These are phyloP conservation scores for Marchantia polymorpha DNA, from an alignment of 225 moss, liverwort and hornwort species.

Conservation along the genomic window DNA sequence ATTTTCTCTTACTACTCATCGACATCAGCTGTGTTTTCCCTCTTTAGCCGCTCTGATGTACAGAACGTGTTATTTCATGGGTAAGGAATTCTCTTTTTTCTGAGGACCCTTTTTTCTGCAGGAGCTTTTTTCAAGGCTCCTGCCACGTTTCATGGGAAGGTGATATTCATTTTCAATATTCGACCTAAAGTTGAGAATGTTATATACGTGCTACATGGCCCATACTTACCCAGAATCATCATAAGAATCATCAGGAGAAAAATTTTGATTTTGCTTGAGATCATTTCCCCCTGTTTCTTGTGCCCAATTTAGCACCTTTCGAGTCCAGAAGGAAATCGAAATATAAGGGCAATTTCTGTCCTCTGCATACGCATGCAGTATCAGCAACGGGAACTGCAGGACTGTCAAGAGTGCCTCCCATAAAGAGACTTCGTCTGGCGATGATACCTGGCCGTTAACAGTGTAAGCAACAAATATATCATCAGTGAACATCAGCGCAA, in stretches of 20 bases:
- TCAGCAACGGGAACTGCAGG: constrained; percentile 75
- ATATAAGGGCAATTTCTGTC: constrained; percentile 58
- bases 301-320: constrained; percentile 18
- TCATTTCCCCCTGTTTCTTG: constrained; percentile 10
- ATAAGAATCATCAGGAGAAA: neutral
- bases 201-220: neutral
- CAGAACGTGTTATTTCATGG: too few species aligned
- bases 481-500: neutral
- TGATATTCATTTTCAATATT: neutral
- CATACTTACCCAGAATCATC: constrained; percentile 20
- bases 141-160: neutral
- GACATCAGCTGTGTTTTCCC: neutral
- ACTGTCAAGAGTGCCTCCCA: constrained; percentile 77
- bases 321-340: constrained; percentile 32
- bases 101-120: too few species aligned
- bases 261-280: neutral
- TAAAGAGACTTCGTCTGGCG: constrained; percentile 63
- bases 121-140: neutral
- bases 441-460: constrained; percentile 48
- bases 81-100: too few species aligned
- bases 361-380: constrained; percentile 76
- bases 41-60: too few species aligned
- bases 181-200: neutral
- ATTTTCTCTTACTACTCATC: neutral
- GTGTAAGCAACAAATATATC: neutral